These are phyloP conservation scores for Boletus reticuloceps DNA, from an alignment of 768 basidiomycete genomes.

Conservation along the genomic window DNA sequence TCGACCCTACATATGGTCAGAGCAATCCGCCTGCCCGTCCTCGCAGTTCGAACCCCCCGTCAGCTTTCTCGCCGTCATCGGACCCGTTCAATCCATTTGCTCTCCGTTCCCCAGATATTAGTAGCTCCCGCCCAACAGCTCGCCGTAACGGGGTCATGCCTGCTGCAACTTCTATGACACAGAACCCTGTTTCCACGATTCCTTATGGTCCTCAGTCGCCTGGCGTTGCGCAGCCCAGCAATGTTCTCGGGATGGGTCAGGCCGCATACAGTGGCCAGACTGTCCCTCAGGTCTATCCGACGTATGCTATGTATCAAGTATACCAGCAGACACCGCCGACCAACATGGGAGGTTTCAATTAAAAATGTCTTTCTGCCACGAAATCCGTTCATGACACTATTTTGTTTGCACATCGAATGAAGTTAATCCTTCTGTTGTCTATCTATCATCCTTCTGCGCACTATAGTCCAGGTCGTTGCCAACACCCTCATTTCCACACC, in stretches of 20 bases:
- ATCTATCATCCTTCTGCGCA: slow-evolving; percentile 30
- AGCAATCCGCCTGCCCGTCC: slow-evolving; percentile 44
- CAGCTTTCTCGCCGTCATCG: slow-evolving; percentile 48
- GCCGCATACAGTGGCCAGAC: slow-evolving; percentile 61
- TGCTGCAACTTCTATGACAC: slow-evolving; percentile 32
- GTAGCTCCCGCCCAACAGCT: slow-evolving; percentile 47
- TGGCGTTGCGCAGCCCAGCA: slow-evolving; percentile 52
- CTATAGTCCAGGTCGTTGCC: slow-evolving; percentile 27
- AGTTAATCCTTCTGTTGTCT: slow-evolving; percentile 32
- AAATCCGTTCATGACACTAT: slow-evolving; percentile 42
- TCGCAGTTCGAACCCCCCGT: slow-evolving; percentile 40
- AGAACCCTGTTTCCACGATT: slow-evolving; percentile 32
- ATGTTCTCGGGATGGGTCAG: slow-evolving; percentile 63
- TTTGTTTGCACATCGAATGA: slow-evolving; percentile 31
- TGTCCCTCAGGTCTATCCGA: slow-evolving; percentile 67
- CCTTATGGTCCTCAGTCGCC: slow-evolving; percentile 64
- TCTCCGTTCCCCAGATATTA: slow-evolving; percentile 46
- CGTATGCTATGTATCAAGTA: slow-evolving; percentile 76
- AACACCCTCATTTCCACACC: slow-evolving; percentile 21
- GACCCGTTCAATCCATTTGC: slow-evolving; percentile 61
- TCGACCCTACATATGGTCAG: slow-evolving; percentile 60
- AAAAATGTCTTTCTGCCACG: slow-evolving; percentile 33
- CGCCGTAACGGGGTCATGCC: slow-evolving; percentile 43
- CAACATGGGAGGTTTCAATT: slow-evolving; percentile 74
- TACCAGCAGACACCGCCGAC: slow-evolving; percentile 77